phyloP scores from a whole-genome alignment of 2,329 filamentous ascomycete species.

The Botrytis tulipae region DNA sequence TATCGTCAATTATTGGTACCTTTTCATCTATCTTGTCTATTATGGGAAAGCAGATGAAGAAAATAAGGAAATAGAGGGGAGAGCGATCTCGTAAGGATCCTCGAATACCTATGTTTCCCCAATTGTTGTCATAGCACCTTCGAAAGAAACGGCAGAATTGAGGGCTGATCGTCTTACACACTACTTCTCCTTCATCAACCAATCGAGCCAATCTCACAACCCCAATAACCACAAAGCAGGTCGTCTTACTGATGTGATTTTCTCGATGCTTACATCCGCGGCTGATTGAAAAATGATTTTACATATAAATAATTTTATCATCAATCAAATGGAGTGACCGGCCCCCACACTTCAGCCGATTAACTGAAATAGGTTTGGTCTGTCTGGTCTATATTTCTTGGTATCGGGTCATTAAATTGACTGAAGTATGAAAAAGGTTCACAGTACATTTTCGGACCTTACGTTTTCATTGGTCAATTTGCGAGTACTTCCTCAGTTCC shows the following conservation, averaged over 20 bases:
- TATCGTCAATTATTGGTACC: neutral
- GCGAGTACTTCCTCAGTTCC: constrained; percentile 1
- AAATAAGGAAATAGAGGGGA: too few species aligned
- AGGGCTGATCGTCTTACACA: constrained; percentile 9
- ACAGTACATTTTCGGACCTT: neutral
- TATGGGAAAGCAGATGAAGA: neutral
- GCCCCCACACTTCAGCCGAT: constrained; percentile 8
- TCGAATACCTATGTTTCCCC: neutral
- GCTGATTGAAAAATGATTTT: neutral
- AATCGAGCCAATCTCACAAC: neutral
- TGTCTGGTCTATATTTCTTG: neutral
- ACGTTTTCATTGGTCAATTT: constrained; percentile 14
- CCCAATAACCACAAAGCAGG: neutral
- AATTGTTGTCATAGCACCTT: neutral
- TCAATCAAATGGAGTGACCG: neutral
- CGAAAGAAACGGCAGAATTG: neutral
- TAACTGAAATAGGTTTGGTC: neutral
- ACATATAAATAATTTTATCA: neutral
- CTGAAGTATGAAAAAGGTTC: neutral
- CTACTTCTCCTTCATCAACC: neutral
- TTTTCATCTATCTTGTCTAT: neutral
- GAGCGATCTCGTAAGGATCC: neutral
- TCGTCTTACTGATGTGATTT: constrained; percentile 8
- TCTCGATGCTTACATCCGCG: neutral
- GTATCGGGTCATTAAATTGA: neutral